These are phyloP conservation scores for Aspergillus kassunensis DNA, from an alignment of 495 filamentous ascomycete species.

Conservation along the genomic window DNA sequence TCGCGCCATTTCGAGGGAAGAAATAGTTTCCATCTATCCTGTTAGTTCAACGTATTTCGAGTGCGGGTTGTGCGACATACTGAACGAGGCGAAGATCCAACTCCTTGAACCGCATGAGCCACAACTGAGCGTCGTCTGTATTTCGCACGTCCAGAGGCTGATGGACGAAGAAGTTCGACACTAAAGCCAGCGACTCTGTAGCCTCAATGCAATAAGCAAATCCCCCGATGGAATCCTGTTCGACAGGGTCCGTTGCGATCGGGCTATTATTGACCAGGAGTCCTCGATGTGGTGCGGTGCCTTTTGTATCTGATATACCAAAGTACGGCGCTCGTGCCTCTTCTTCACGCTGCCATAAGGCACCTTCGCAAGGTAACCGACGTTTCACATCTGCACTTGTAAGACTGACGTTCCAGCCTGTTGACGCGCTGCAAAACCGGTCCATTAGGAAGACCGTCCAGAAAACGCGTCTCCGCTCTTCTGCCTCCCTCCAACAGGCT, in stretches of 20 bases:
- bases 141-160: slow-evolving; percentile 13
- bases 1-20: slow-evolving; percentile 21
- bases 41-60: no score
- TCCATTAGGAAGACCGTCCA: slow-evolving; percentile 29
- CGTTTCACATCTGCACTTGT: slow-evolving; percentile 34
- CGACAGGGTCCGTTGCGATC: neutral
- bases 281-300: neutral
- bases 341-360: slow-evolving; percentile 18
- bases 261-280: neutral
- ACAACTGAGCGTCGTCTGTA: slow-evolving; percentile 11
- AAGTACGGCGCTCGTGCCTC: slow-evolving; percentile 21
- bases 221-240: slow-evolving; percentile 15
- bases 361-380: slow-evolving; percentile 35
- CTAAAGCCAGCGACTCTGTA: slow-evolving; percentile 17
- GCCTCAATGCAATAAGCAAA: slow-evolving; percentile 21
- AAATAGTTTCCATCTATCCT: slow-evolving; percentile 14
- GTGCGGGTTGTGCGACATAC: neutral
- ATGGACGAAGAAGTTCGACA: slow-evolving; percentile 20
- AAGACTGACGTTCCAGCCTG: slow-evolving; percentile 24
- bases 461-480: slow-evolving; percentile 25
- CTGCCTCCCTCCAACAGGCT: slow-evolving; percentile 19
- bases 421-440: slow-evolving; percentile 25
- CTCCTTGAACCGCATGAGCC: slow-evolving; percentile 18
- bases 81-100: slow-evolving; percentile 11
- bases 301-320: slow-evolving; percentile 15